phyloP scores from a whole-genome alignment of 345 rosid genomes.

The Passiflora organensis region DNA sequence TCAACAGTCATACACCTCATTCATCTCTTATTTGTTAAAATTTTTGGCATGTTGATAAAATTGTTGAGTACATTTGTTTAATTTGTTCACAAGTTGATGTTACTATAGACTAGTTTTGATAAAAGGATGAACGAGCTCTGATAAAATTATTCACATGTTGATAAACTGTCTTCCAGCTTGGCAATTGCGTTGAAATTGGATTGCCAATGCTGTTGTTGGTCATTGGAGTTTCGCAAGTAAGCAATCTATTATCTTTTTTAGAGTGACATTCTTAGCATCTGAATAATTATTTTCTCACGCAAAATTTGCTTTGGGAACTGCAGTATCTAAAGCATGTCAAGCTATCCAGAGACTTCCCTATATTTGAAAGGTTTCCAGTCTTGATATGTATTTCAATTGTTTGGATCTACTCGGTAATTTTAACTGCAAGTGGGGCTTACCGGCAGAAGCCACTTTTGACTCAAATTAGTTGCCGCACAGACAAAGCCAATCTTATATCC shows the following conservation, averaged over 20 bases:
- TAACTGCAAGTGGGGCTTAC: conserved; percentile 31
- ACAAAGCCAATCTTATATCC: conserved; percentile 26
- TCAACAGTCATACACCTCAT: background rate
- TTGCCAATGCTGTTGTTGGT: conserved; percentile 28
- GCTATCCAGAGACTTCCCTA: conserved; percentile 19
- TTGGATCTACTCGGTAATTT: conserved; percentile 26
- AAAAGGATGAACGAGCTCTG: too few species aligned
- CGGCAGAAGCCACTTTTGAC: conserved; percentile 19
- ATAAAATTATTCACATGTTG: too few species aligned
- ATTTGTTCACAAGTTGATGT: background rate
- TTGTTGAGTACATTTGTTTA: background rate
- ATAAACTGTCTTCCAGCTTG: conserved; percentile 16
- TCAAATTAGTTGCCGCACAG: conserved; percentile 29
- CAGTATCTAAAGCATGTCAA: conserved; percentile 33
- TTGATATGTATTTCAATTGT: conserved; percentile 21
- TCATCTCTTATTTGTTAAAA: background rate
- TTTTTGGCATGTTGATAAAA: too few species aligned
- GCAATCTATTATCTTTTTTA: background rate
- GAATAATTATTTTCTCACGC: background rate
- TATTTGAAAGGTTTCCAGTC: conserved; percentile 32
- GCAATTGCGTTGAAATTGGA: conserved; percentile 31
- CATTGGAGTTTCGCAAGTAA: conserved; percentile 28
- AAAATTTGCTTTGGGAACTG: conserved; percentile 1
- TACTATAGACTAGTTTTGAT: too few species aligned
- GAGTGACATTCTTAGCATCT: background rate